A percentile compares a stretch with the other conserved stretches of the same genome.
Evolutionary conservation across 352 stramenopile species (phyloP).

Genomic region (Phytophthora rubi): DNA sequence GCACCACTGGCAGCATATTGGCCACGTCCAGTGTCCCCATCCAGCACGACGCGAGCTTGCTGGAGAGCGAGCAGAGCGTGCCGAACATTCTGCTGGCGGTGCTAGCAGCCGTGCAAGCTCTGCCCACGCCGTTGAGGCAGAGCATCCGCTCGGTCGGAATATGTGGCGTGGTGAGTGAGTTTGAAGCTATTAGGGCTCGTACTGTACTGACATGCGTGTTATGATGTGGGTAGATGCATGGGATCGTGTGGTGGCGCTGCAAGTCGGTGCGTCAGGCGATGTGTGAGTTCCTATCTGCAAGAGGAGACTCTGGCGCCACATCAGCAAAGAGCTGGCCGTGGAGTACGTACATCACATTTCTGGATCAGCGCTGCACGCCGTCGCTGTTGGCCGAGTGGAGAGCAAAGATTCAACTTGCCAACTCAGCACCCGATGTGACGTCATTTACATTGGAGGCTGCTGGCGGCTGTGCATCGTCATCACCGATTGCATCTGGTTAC

Average conservation of each 20-base stretch:
- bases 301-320: neutral
- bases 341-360: conserved; percentile 72
- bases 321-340: conserved; percentile 34
- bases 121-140: conserved; percentile 30
- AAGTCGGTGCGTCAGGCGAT: conserved; percentile 33
- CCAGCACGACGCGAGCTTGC: conserved; percentile 17
- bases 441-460: conserved; percentile 9
- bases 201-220: no score
- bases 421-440: conserved; percentile 3
- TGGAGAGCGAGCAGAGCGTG: conserved; percentile 41
- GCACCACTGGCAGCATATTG: conserved; percentile 31
- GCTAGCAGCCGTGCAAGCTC: conserved; percentile 29
- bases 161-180: conserved; percentile 60
- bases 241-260: conserved; percentile 79
- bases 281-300: conserved; percentile 21
- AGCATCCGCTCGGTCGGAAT: conserved; percentile 53
- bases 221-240: conserved; percentile 63
- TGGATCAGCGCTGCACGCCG: conserved; percentile 68
- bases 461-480: conserved; percentile 36
- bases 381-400: conserved; percentile 46
- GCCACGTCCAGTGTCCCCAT: conserved; percentile 42
- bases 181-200: neutral
- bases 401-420: conserved; percentile 25
- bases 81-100: conserved; percentile 43
- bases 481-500: conserved; percentile 61